These are phyloP conservation scores for Tolypocladium sp. DNA, from an alignment of 2,329 filamentous ascomycete species.

Conservation along the genomic window DNA sequence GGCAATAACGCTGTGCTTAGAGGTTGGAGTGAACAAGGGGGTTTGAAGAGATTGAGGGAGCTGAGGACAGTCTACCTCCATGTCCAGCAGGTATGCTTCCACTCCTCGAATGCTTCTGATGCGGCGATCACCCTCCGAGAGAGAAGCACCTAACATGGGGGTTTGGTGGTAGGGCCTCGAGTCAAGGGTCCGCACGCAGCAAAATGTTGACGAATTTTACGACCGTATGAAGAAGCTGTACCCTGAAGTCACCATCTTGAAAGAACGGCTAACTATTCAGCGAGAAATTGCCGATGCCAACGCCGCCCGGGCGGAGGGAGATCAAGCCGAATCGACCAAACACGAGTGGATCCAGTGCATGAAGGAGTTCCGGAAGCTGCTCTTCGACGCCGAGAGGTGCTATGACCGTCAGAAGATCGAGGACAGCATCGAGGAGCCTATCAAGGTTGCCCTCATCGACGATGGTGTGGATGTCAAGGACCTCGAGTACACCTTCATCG, in stretches of 20 bases:
- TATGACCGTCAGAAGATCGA: not conserved
- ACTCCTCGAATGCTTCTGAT: not conserved
- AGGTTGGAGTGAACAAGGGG: not conserved
- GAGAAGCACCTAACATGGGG: not conserved
- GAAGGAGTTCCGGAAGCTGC: not conserved
- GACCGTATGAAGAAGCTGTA: not conserved
- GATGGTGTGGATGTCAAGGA: not conserved
- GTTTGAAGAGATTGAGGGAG: not conserved
- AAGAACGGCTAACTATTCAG: not conserved
- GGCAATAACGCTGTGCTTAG: not conserved
- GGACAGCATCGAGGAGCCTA: not conserved
- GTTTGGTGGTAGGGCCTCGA: not conserved
- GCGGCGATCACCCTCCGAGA: not conserved
- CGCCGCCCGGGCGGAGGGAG: not conserved
- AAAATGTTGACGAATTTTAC: not conserved
- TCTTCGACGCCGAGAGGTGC: not conserved
- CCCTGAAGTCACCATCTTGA: not conserved
- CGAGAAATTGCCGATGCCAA: not conserved
- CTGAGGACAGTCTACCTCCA: not conserved
- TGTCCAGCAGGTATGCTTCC: not conserved
- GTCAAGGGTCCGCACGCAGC: not conserved
- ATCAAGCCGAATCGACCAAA: not conserved
- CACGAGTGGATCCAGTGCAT: not conserved
- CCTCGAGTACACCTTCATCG: not conserved
- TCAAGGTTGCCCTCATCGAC: not conserved